A percentile compares a stretch with the other conserved stretches of the same genome.
phyloP scores from a whole-genome alignment of 2,329 filamentous ascomycete species.

The Trichoderma oligosporum region DNA sequence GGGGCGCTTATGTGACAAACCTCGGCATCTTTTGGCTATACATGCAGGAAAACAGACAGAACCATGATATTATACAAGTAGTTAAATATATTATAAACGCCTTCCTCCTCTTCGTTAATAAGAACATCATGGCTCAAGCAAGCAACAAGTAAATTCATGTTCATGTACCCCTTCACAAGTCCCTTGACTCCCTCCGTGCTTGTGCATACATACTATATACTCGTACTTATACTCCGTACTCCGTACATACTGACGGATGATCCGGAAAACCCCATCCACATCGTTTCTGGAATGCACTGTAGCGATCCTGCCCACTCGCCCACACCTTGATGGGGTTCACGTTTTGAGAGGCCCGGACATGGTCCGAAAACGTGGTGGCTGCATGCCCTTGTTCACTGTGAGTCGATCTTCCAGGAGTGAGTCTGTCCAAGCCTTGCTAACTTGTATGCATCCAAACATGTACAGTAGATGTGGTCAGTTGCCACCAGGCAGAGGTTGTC shows the following conservation, averaged over 20 bases:
- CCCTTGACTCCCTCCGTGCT: not conserved
- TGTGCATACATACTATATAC: not conserved
- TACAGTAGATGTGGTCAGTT: not conserved
- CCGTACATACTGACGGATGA: not conserved
- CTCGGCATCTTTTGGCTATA: too few species aligned
- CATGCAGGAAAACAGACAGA: too few species aligned
- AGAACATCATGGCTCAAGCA: conserved; percentile 11
- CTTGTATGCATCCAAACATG: too few species aligned
- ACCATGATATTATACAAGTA: too few species aligned
- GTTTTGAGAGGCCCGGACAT: conserved; percentile 10
- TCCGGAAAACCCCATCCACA: not conserved
- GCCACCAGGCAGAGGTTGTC: not conserved
- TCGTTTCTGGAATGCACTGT: conserved; percentile 3
- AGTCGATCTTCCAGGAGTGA: conserved; percentile 7
- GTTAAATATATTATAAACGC: too few species aligned
- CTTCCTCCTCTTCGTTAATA: not conserved
- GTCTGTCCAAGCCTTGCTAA: not conserved
- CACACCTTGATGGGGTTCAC: too few species aligned
- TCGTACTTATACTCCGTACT: not conserved
- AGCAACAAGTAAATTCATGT: not conserved
- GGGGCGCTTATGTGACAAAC: too few species aligned
- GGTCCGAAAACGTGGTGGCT: conserved; percentile 19
- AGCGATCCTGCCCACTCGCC: not conserved
- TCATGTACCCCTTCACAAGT: not conserved
- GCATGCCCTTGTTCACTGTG: conserved; percentile 7